phyloP scores from a whole-genome alignment of 805 yeast species.

The Hanseniaspora vineae region DNA sequence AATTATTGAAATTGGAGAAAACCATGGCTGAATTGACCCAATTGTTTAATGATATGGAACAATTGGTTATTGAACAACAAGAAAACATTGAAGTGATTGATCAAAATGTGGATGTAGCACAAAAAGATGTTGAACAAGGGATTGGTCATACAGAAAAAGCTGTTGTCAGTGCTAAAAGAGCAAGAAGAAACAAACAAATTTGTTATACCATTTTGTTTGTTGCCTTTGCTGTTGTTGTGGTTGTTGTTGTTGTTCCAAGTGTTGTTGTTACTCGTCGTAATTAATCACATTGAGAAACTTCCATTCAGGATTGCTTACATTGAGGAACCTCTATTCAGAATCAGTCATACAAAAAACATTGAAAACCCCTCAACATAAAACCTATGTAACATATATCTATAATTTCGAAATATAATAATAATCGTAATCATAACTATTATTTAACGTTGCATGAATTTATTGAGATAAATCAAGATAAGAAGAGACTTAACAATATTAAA shows the following conservation, averaged over 20 bases:
- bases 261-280: slow-evolving; percentile 6
- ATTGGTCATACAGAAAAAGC: slow-evolving; percentile 90
- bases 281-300: too few relatives aligned
- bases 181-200: slow-evolving; percentile 85
- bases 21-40: slow-evolving; percentile 93
- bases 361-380: background rate
- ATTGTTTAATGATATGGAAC: slow-evolving; percentile 92
- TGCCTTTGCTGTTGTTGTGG: slow-evolving; percentile 50
- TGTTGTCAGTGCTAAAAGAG: slow-evolving; percentile 72
- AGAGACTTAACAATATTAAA: background rate
- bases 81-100: slow-evolving; percentile 73
- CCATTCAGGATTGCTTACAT: slow-evolving; percentile 13
- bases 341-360: slow-evolving; percentile 2
- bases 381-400: background rate
- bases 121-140: slow-evolving; percentile 85
- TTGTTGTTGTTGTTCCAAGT: slow-evolving; percentile 46
- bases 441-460: too few relatives aligned
- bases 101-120: slow-evolving; percentile 70
- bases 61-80: slow-evolving; percentile 91
- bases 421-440: background rate
- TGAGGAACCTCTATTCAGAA: slow-evolving; percentile 9
- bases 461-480: background rate
- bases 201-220: slow-evolving; percentile 53
- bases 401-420: background rate
- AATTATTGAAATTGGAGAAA: slow-evolving; percentile 85